These are phyloP conservation scores for Fomitopsis palustris DNA, from an alignment of 1,284 basidiomycete species.

Conservation along the genomic window DNA sequence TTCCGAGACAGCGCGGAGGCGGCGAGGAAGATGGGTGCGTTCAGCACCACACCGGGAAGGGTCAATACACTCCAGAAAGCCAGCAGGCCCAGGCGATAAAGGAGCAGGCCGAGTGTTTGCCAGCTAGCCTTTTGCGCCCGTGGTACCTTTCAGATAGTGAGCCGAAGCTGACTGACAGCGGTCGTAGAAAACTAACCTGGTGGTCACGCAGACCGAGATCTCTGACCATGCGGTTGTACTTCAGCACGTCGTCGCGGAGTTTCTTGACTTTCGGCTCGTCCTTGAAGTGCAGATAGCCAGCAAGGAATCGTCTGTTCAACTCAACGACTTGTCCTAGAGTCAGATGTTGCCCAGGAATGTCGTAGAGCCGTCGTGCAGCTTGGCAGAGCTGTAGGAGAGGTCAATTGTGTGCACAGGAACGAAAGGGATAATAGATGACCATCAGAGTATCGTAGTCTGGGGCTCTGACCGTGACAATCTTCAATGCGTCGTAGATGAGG, in stretches of 20 bases:
- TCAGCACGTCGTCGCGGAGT: slow-evolving; percentile 81
- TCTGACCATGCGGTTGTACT: slow-evolving; percentile 88
- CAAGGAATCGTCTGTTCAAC: slow-evolving; percentile 91
- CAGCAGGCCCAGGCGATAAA: slow-evolving; percentile 83
- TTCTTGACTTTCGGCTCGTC: slow-evolving; percentile 89
- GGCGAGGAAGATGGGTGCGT: slow-evolving; percentile 92
- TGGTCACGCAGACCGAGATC: slow-evolving; percentile 97
- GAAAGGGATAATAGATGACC: slow-evolving; percentile 45
- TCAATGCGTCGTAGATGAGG: slow-evolving; percentile 90
- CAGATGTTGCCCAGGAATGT: slow-evolving; percentile 91
- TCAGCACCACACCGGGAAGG: slow-evolving; percentile 92
- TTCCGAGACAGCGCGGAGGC: slow-evolving; percentile 86
- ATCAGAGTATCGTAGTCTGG: slow-evolving; percentile 99
- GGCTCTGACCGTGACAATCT: slow-evolving; percentile 94
- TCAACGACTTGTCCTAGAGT: slow-evolving; percentile 97
- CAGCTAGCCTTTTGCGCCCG: slow-evolving; percentile 82
- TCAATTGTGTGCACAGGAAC: background rate
- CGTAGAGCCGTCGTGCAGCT: slow-evolving; percentile 92
- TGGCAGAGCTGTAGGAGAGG: slow-evolving; percentile 77
- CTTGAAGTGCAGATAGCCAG: slow-evolving; percentile 92
- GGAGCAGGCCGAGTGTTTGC: slow-evolving; percentile 84
- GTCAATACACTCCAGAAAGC: slow-evolving; percentile 85
- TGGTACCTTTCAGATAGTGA: slow-evolving; percentile 50
- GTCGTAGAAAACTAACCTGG: slow-evolving; percentile 56
- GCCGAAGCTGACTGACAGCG: background rate